Evolutionary conservation across 768 basidiomycete genomes (phyloP).

Genomic region (Mrakia blollopis): DNA sequence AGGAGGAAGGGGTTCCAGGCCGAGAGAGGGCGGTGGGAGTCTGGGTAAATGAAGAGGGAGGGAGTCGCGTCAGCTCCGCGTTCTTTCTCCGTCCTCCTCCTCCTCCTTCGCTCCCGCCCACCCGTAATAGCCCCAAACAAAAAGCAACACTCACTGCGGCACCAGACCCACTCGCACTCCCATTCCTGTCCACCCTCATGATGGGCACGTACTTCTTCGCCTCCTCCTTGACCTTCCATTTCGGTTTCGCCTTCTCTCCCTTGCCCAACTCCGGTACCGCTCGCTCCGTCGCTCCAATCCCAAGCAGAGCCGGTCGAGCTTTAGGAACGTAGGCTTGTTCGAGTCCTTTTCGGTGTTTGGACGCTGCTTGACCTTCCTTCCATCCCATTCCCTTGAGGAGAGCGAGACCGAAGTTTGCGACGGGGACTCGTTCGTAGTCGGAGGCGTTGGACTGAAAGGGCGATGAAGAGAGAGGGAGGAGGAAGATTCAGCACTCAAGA

Average conservation of each 20-base stretch:
- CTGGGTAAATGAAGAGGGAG: conserved; percentile 44
- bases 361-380: conserved; percentile 73
- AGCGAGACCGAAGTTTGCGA: conserved; percentile 88
- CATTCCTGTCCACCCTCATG: conserved; percentile 60
- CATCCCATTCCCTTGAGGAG: conserved; percentile 95
- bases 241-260: conserved; percentile 43
- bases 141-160: not conserved
- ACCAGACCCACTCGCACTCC: conserved; percentile 24
- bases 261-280: conserved; percentile 35
- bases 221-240: conserved; percentile 47
- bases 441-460: conserved; percentile 59
- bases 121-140: conserved; percentile 26
- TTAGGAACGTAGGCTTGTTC: conserved; percentile 76
- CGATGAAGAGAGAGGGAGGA: not conserved
- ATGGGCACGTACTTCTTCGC: conserved; percentile 82
- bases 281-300: conserved; percentile 83
- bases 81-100: conserved; percentile 29
- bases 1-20: conserved; percentile 44
- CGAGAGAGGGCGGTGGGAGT: conserved; percentile 45
- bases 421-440: conserved; percentile 85
- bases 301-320: conserved; percentile 76
- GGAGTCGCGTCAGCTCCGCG: conserved; percentile 42
- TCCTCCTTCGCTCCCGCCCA: conserved; percentile 32
- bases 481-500: conserved; percentile 4
- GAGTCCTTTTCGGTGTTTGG: conserved; percentile 57